A percentile compares a stretch with the other conserved stretches of the same genome.
These are phyloP conservation scores for Arthrobotrys musiformis DNA, from an alignment of 2,329 filamentous ascomycete genomes.

Conservation along the genomic window DNA sequence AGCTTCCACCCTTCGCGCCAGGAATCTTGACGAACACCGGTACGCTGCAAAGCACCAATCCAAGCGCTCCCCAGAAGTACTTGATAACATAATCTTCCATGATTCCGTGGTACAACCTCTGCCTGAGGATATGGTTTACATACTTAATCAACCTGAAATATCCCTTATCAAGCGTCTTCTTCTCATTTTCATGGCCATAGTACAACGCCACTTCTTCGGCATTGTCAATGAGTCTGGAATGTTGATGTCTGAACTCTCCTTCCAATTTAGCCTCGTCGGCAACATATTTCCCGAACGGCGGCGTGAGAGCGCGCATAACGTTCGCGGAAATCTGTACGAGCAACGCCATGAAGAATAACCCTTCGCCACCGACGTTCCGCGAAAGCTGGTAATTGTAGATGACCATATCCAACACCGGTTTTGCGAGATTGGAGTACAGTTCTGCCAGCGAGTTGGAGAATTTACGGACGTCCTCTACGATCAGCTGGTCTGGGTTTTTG, in stretches of 20 bases:
- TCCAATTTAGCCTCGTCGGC: conserved; percentile 94
- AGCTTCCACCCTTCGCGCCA: conserved; percentile 66
- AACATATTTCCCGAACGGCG: conserved; percentile 96
- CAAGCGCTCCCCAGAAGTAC: conserved; percentile 97
- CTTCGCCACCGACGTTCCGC: conserved; percentile 93
- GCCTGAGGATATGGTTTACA: conserved; percentile 91
- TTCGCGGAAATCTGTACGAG: conserved; percentile 92
- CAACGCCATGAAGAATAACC: conserved; percentile 92
- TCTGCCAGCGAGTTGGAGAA: conserved; percentile 96
- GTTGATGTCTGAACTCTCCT: conserved; percentile 95
- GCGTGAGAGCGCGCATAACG: conserved; percentile 92
- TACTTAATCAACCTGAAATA: conserved; percentile 99
- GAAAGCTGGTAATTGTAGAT: conserved; percentile 97
- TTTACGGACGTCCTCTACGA: conserved; percentile 94
- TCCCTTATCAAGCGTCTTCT: conserved; percentile 95
- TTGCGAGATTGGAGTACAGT: conserved; percentile 94
- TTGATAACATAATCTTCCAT: conserved; percentile 99
- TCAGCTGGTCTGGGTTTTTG: conserved; percentile 97
- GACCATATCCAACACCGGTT: conserved; percentile 91
- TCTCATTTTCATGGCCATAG: conserved; percentile 89
- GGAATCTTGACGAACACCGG: conserved; percentile 96
- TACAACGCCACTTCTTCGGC: conserved; percentile 95
- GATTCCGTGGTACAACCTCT: conserved; percentile 95
- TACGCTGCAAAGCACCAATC: conserved; percentile 88
- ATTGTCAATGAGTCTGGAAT: conserved; percentile 93